Conservation (phyloP, 139 green algal genomes). For the Coelastrella sp. region DNA sequence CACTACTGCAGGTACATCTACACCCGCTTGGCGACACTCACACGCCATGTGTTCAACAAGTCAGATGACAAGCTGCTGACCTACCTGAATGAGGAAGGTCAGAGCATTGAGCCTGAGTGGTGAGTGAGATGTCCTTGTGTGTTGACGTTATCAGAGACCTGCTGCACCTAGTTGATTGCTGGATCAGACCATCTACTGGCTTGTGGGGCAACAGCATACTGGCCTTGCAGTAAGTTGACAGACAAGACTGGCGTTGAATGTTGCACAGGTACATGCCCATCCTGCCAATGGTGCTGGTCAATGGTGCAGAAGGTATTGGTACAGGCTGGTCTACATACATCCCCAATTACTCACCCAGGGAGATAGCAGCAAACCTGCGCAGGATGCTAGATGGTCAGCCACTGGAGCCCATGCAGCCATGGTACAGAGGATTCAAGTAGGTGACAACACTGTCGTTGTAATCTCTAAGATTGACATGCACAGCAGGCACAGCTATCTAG, state of each 20-base stretch:
- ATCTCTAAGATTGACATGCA: not conserved
- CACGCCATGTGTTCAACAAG: constrained; percentile 92
- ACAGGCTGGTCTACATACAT: constrained; percentile 98
- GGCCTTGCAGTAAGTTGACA: not conserved
- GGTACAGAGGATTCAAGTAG: constrained; percentile 83
- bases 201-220: too few species aligned
- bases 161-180: too few species aligned
- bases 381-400: constrained; percentile 84
- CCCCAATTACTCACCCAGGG: constrained; percentile 97
- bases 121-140: constrained; percentile 58
- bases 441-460: not conserved
- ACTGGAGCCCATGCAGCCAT: constrained; percentile 87
- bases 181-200: too few species aligned
- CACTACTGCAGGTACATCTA: constrained; percentile 89
- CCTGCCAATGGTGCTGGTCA: constrained; percentile 93
- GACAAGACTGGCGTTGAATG: too few species aligned
- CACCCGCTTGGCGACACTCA: constrained; percentile 88
- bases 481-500: too few species aligned
- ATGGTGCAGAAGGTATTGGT: constrained; percentile 98
- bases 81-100: constrained; percentile 97
- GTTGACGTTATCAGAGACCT: too few species aligned
- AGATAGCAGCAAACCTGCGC: constrained; percentile 94
- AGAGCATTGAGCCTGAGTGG: constrained; percentile 96
- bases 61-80: constrained; percentile 92
- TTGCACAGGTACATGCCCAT: constrained; percentile 86